Evolutionary conservation across 306 rosid genomes (phyloP).

Genomic region (Quercus glauca): DNA sequence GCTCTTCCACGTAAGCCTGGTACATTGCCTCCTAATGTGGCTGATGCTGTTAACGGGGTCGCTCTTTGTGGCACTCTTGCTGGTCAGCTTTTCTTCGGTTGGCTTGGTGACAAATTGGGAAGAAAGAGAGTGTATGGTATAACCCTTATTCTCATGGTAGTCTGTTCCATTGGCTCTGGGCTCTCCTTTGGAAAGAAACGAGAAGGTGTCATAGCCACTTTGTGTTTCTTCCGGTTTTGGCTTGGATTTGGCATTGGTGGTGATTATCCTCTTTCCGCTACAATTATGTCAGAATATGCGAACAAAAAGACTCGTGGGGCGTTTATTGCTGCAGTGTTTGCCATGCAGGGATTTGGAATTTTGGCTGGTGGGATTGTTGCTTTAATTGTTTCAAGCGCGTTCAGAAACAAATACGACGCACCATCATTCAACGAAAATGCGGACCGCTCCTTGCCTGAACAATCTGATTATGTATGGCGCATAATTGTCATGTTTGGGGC

Average conservation of each 20-base stretch:
- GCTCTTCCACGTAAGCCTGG: background rate
- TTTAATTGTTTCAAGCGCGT: background rate
- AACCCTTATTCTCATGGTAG: constrained; percentile 10
- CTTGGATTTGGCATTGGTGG: constrained; percentile 19
- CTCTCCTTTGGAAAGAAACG: background rate
- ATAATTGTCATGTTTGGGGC: constrained; percentile 14
- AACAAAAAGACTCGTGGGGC: constrained; percentile 23
- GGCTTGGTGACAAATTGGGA: constrained; percentile 11
- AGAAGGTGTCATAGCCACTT: background rate
- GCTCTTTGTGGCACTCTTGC: constrained; percentile 16
- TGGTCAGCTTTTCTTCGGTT: constrained; percentile 18
- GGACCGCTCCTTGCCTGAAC: background rate
- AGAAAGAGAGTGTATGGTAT: constrained; percentile 11
- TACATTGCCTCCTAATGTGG: constrained; percentile 11
- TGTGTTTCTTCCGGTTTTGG: constrained; percentile 18
- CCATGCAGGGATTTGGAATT: constrained; percentile 16
- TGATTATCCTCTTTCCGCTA: constrained; percentile 14
- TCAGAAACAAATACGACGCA: background rate
- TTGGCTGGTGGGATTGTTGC: constrained; percentile 11
- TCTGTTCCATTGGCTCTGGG: constrained; percentile 13
- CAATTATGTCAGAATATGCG: constrained; percentile 16
- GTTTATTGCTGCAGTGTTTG: constrained; percentile 13
- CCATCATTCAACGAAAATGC: background rate
- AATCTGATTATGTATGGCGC: constrained; percentile 4
- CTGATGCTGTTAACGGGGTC: constrained; percentile 9